These are phyloP conservation scores for Sparassis latifolia DNA, from an alignment of 1,284 basidiomycete genomes.

Conservation along the genomic window DNA sequence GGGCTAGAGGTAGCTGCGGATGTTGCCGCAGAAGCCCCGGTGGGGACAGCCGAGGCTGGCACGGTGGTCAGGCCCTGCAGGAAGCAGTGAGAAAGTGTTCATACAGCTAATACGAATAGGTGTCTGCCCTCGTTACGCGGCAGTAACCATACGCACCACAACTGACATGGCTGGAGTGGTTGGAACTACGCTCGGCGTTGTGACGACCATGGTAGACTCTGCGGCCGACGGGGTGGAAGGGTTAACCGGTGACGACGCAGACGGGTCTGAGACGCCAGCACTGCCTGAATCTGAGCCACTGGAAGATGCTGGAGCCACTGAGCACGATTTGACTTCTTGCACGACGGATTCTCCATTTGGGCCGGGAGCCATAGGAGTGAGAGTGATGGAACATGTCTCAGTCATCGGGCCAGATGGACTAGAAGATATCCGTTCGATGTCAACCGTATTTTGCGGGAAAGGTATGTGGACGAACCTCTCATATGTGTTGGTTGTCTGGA, in stretches of 20 bases:
- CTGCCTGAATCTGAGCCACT: not conserved
- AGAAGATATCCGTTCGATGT: not conserved
- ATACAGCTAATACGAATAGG: too few species aligned
- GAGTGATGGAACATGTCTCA: constrained; percentile 56
- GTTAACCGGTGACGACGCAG: too few species aligned
- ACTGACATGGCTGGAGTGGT: not conserved
- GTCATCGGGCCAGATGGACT: constrained; percentile 38
- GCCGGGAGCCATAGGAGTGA: constrained; percentile 38
- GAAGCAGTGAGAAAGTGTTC: not conserved
- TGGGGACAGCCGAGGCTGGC: not conserved
- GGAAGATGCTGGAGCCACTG: constrained; percentile 24
- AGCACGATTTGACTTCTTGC: constrained; percentile 54
- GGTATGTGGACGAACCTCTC: not conserved
- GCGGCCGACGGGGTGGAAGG: not conserved
- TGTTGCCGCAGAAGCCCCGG: constrained; percentile 2
- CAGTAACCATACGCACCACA: too few species aligned
- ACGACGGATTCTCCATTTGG: constrained; percentile 40
- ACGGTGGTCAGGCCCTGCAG: not conserved
- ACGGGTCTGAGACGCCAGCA: not conserved
- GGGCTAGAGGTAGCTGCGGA: constrained; percentile 2
- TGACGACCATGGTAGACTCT: not conserved
- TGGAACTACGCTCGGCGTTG: not conserved
- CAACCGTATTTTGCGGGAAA: too few species aligned
- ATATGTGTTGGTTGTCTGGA: not conserved
- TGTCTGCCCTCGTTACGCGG: too few species aligned